These are phyloP conservation scores for Alternaria brassicae DNA, from an alignment of 2,329 filamentous ascomycete genomes.

Conservation along the genomic window DNA sequence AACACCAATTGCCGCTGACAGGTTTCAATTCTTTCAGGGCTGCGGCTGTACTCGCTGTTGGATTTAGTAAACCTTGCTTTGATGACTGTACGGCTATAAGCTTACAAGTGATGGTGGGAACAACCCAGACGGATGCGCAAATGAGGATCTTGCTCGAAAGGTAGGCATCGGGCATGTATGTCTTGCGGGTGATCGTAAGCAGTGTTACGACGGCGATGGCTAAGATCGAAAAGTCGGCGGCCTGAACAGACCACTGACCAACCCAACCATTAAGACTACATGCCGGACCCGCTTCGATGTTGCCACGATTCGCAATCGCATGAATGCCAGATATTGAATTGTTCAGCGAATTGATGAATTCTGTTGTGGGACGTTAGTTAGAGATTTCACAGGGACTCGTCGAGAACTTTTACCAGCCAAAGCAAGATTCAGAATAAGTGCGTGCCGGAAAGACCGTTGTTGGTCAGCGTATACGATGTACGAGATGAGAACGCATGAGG, in stretches of 20 bases:
- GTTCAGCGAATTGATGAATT: constrained; percentile 51
- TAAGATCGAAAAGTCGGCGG: constrained; percentile 53
- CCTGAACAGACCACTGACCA: constrained; percentile 53
- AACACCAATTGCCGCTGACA: constrained; percentile 16
- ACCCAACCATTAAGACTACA: constrained; percentile 56
- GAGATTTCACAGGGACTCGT: neutral
- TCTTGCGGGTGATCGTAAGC: constrained; percentile 49
- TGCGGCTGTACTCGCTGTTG: constrained; percentile 5
- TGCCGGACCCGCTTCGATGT: constrained; percentile 39
- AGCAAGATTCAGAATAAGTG: constrained; percentile 32
- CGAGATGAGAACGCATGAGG: constrained; percentile 27
- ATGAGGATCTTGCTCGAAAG: constrained; percentile 41
- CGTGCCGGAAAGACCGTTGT: constrained; percentile 30
- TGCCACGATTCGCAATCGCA: constrained; percentile 35
- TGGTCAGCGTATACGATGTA: constrained; percentile 25
- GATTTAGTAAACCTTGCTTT: neutral
- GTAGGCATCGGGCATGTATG: constrained; percentile 43
- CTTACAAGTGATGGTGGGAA: constrained; percentile 35
- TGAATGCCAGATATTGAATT: constrained; percentile 54
- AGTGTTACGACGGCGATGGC: constrained; percentile 56
- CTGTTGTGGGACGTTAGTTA: constrained; percentile 4
- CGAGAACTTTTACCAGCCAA: constrained; percentile 23
- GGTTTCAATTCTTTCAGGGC: constrained; percentile 3
- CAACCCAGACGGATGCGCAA: constrained; percentile 52
- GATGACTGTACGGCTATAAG: no score